Evolutionary conservation across 371 early-diverging fungal species (phyloP), one percentile per base, ranked within the genome.

Genomic region (Haplosporangium sp.): DNA sequence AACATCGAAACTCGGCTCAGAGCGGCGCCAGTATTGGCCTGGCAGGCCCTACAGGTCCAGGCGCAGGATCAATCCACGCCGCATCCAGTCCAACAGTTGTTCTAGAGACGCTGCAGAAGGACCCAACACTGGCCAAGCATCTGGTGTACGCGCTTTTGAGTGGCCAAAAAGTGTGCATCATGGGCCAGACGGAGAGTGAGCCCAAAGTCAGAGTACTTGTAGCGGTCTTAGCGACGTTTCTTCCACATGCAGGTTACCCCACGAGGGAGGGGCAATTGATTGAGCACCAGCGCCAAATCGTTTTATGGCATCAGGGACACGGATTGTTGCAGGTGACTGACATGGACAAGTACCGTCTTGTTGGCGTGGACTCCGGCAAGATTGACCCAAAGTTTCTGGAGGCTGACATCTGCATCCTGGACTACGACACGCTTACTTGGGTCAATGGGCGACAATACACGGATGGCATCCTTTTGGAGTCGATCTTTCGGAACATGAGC

Each of bases 141-240:
- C 54, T 72, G 3, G 72, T 64, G 20, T 71, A 72, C 62, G 79
- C 72, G 16, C 54, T 77, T 7, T 46, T 71, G 10, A 71, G 68
- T 37, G 79, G 79, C 12, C 72, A 68, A 43, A 62, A 72, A 43
- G 64, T 77, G 7, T 77, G 79, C 52, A 40, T 77, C 14, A 72
- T 67, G 79, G 79, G 79, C 0, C 54, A 77, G 36, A 58, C 72
- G 0, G 85, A 87, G n/a, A 60, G 71, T 14, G 87, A 87, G 41
- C 81, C 85, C 21, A 85, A 85, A 48, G 74, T 84, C 11, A 82
- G 87, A 43, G 76, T 83, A 8, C 69, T 83, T 29, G 80, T 84
- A 6, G 50, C 64, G 2, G 70, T 86, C 37, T 55, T 87, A 37
- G 64, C 79, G 29, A 64, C 60, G 11, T 77, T 77, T 38, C 43